Base-by-base conservation (phyloP, 805 yeast genomes). In the Cyberlindnera samutprakarnensis region DNA sequence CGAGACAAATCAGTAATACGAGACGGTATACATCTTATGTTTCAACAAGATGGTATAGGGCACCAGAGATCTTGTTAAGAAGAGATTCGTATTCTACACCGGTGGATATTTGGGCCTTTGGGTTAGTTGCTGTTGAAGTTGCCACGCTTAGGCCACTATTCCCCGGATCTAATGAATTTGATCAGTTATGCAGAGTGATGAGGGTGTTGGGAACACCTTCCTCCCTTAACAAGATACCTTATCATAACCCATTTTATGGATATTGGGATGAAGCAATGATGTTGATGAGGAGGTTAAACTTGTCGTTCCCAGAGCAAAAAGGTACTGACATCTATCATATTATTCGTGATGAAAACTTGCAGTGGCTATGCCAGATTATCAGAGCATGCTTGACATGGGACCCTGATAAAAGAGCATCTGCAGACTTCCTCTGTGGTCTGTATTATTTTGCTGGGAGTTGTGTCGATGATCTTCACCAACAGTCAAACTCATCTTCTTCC, bases 51-150 rank as follows among this genome's bases (percentile, higher is more conserved):
- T 83, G 94, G 94, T 83, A 83, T 48, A 63, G 94, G 41, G 73
- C 90, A 1, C 94, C 94, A 0, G 94, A 83, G 52, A 79, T 83
- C 14, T 61, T 83, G 28, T 59, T 83, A 36, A 66, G 90, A 43
- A 75, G 71, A 41, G 68, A 66, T 5, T 61, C 56, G 45, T 79
- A 83, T 48, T 71, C 85, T 0, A 70, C 59, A 39, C 86, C 92
- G 3, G 70, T 80, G 23, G 94, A 83, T 59, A 70, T 83, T 21
- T 83, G 94, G 94, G 90, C 94, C 0, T 83, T 82, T 62, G 94
- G 87, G 2, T 70, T 78, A 27, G 85, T 83, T 23, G 85, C 83
- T 2, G 72, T 72, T 6, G 94, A 83, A 51, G 64, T 76, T 27
- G 81, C 84, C 15, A 75, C 75, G 27, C 75, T 82, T 45, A 53